phyloP scores from a whole-genome alignment of 306 rosid species.

The Cicer arietinum region DNA sequence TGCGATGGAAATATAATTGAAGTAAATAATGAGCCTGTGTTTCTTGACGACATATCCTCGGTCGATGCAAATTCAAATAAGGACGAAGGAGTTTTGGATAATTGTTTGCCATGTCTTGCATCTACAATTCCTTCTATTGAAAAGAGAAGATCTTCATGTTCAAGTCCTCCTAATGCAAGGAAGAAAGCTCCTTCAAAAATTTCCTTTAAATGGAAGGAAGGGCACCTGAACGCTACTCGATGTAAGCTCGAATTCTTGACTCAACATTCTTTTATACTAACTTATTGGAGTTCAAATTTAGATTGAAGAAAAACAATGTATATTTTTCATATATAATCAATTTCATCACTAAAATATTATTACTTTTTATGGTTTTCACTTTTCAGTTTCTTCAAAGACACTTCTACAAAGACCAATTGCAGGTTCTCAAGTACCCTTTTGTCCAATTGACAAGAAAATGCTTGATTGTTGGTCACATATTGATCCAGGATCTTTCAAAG shows the following conservation, averaged over 20 bases:
- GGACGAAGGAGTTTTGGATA: conserved; percentile 70
- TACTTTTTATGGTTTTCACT: conserved; percentile 60
- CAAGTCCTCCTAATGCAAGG: conserved; percentile 83
- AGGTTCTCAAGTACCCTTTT: conserved; percentile 93
- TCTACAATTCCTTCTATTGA: conserved; percentile 69
- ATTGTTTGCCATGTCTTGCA: conserved; percentile 91
- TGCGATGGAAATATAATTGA: conserved; percentile 51
- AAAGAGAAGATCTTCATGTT: conserved; percentile 77
- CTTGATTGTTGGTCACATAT: conserved; percentile 89
- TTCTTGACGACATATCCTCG: conserved; percentile 74
- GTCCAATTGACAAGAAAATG: conserved; percentile 90
- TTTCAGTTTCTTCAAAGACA: conserved; percentile 86
- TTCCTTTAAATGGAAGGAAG: conserved; percentile 80
- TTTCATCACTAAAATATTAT: conserved; percentile 7
- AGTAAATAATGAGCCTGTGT: conserved; percentile 72
- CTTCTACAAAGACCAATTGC: conserved; percentile 85
- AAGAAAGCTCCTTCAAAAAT: conserved; percentile 67
- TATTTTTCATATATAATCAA: conserved; percentile 3
- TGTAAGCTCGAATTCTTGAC: conserved; percentile 61
- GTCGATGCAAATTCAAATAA: conserved; percentile 66
- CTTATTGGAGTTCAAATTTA: not conserved
- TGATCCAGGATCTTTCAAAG: conserved; percentile 84
- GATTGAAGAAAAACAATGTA: conserved; percentile 16
- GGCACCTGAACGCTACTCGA: conserved; percentile 62
- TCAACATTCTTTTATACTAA: conserved; percentile 1